Base-by-base conservation (phyloP, 352 stramenopile species). In the Phytophthora pistaciae region DNA sequence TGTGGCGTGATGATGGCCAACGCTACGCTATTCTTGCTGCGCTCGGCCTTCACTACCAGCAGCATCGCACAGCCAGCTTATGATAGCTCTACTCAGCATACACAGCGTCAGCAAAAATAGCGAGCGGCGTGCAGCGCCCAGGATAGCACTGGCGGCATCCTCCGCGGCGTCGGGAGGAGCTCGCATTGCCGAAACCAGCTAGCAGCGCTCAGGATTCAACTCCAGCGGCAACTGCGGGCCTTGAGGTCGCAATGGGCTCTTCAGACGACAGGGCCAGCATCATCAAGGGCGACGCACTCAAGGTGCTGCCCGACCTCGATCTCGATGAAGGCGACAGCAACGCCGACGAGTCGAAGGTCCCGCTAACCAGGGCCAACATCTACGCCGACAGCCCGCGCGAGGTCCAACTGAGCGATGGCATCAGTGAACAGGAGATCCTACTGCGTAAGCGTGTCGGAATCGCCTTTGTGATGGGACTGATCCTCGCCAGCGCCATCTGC, bases 381-480 rank as follows among this genome's bases (percentile, higher is more conserved):
- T 95, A 94, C 65, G 79, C 88, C 21, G 88, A 95, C 61, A 91
- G 81, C 18, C 86, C 86, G 9, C 88, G 88, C 14, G 70, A 74
- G 31, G 18, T 66, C 33, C 61, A 71, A 8, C 5, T 67, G 25
- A 79, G 68, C 50, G 62, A 76, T 13, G 68, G 68, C 10, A 70
- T 86, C 7, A 85, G 74, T n/a, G 63, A 80, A 11, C 74, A 80
- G 3, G 88, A 96, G 63, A 80, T 89, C 21, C 58, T 67, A 5
- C 78, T 83, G 4, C 87, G 87, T 9, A 74, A 82, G 29, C 75
- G 79, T 29, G 79, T 96, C 18, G 88, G 88, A 23, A 85, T 83
- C 42, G 72, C 78, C 8, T 86, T 87, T 4, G 56, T 96, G 2
- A 25, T 78, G 14, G 84, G 77, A 8, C 82, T 96, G 25, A 70